Conservation (phyloP, 805 yeast genomes). For the Wickerhamomyces canadensis region DNA sequence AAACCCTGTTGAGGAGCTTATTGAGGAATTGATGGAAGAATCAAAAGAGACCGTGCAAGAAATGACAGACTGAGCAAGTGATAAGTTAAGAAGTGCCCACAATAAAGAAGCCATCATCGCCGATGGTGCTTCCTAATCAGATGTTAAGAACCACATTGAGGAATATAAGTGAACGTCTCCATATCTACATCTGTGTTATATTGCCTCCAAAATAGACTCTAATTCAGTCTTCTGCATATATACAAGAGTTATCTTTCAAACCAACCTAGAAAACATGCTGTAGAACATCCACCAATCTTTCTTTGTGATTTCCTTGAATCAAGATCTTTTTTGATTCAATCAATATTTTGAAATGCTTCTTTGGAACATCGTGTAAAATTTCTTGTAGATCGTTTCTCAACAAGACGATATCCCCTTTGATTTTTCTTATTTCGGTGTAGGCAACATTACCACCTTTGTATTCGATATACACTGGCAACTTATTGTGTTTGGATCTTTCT, state of each 20-base stretch:
- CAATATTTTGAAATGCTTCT: slow-evolving; percentile 41
- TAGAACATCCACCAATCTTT: slow-evolving; percentile 12
- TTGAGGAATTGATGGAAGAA: too few relatives aligned
- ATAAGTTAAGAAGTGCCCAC: too few relatives aligned
- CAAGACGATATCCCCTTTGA: slow-evolving; percentile 61
- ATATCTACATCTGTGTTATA: too few relatives aligned
- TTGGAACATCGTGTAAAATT: slow-evolving; percentile 42
- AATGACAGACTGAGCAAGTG: too few relatives aligned
- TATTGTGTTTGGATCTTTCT: slow-evolving; percentile 52
- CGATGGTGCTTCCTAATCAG: too few relatives aligned
- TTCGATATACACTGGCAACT: slow-evolving; percentile 78
- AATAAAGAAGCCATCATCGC: too few relatives aligned
- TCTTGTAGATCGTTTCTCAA: slow-evolving; percentile 61
- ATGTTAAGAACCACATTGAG: too few relatives aligned
- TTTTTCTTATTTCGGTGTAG: slow-evolving; percentile 69
- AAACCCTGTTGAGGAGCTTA: too few relatives aligned
- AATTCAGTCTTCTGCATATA: slow-evolving; percentile 1
- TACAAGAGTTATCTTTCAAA: slow-evolving; percentile 1
- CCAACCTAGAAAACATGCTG: slow-evolving; percentile 13
- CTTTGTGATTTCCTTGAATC: slow-evolving; percentile 22
- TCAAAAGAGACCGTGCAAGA: too few relatives aligned
- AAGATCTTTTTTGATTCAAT: slow-evolving; percentile 45
- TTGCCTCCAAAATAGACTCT: too few relatives aligned
- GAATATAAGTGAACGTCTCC: too few relatives aligned
- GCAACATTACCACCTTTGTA: slow-evolving; percentile 52